These are phyloP conservation scores for Euphorbia schlechtendalii DNA, from an alignment of 441 rosid genomes.

Conservation along the genomic window DNA sequence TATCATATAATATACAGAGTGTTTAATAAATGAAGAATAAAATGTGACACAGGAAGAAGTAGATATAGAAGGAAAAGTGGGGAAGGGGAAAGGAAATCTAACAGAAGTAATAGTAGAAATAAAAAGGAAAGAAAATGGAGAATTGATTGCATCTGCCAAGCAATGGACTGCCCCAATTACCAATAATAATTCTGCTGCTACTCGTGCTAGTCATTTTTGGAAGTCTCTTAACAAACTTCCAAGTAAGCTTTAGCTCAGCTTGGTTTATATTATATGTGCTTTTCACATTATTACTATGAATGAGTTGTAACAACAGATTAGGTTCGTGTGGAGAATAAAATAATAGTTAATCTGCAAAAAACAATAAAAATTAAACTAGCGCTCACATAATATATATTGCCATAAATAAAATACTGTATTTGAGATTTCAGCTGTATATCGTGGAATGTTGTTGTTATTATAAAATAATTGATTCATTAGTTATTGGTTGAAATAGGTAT, in stretches of 20 bases:
- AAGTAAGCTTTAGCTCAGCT: constrained; percentile 1
- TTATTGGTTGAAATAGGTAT: background rate
- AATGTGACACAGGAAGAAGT: constrained; percentile 45
- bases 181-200: background rate
- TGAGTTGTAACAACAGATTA: too few relatives aligned
- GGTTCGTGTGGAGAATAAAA: too few relatives aligned
- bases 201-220: constrained; percentile 35
- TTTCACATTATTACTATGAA: too few relatives aligned
- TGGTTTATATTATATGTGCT: too few relatives aligned
- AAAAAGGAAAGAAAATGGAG: constrained; percentile 29
- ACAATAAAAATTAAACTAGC: too few relatives aligned
- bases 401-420: background rate
- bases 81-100: constrained; percentile 34
- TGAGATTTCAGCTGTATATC: background rate
- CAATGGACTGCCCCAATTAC: constrained; percentile 42
- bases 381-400: background rate
- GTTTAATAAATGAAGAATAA: too few relatives aligned
- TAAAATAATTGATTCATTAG: background rate
- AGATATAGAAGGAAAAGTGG: constrained; percentile 46
- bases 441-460: too few relatives aligned
- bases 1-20: background rate
- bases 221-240: background rate
- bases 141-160: constrained; percentile 47
- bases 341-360: too few relatives aligned
- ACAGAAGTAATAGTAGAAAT: constrained; percentile 40